These are phyloP conservation scores for Microdochium paspali DNA, from an alignment of 2,329 filamentous ascomycete species.

Conservation along the genomic window DNA sequence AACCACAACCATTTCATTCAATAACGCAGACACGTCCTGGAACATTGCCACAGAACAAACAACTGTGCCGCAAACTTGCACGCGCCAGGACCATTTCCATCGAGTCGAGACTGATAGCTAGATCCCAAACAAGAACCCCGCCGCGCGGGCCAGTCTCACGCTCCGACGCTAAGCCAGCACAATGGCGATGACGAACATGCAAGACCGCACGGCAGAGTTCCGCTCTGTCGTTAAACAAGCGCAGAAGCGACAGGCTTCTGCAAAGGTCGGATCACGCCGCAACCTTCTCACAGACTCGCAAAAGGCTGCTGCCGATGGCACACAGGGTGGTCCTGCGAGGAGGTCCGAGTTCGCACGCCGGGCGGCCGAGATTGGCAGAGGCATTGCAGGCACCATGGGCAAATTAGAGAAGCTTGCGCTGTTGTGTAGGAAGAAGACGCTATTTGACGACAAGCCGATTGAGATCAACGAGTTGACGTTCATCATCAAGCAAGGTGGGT, in stretches of 20 bases:
- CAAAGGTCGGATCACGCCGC: constrained; percentile 68
- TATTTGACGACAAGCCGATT: constrained; percentile 93
- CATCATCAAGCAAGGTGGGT: constrained; percentile 73
- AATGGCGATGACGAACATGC: constrained; percentile 69
- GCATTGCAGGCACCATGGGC: constrained; percentile 85
- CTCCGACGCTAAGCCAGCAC: constrained; percentile 7
- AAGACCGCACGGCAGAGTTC: constrained; percentile 96
- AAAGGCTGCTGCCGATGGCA: constrained; percentile 51
- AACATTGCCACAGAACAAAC: background rate
- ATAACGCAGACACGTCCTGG: no score
- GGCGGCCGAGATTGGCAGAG: constrained; percentile 84
- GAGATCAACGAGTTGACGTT: constrained; percentile 97
- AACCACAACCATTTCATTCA: no score
- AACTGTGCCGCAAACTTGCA: no score
- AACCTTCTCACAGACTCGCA: constrained; percentile 69
- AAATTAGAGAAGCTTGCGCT: constrained; percentile 92
- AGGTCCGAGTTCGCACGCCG: constrained; percentile 88
- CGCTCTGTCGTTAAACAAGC: constrained; percentile 80
- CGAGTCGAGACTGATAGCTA: no score
- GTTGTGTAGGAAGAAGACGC: constrained; percentile 88
- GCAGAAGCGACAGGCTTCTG: constrained; percentile 67
- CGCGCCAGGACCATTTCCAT: no score
- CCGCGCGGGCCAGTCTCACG: background rate
- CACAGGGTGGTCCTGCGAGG: constrained; percentile 38
- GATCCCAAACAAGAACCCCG: background rate